Evolutionary conservation across 345 rosid genomes (phyloP), one percentile per base, ranked within the genome.

Genomic region (Mallotus nudiflorus): DNA sequence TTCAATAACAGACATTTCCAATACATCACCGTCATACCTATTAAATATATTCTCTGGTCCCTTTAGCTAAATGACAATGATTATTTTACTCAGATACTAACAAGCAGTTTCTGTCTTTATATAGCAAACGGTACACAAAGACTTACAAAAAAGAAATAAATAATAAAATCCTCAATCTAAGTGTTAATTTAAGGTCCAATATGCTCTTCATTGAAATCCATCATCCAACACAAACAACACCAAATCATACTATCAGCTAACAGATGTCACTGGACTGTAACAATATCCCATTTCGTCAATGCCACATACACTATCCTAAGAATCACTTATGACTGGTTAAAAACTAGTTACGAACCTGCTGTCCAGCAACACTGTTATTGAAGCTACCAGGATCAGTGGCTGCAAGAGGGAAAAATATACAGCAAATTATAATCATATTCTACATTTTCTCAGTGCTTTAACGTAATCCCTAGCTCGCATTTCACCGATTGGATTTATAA

Each of bases 341-440:
- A n/a, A 9, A 27, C 9, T 44, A 16, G 12, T 15, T 19, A 48
- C 77, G 19, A 75, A 93, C 97, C 97, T 93, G 93, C 65, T 91
- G 84, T 55, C 80, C 98, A 22, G 93, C 87, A 62, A 93, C 91
- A 70, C 96, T 93, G 62, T 91, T 93, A 74, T 93, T 93, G 78
- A 91, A 93, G 84, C 97, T 86, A 44, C 88, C 92, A 18, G 92
- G 84, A 85, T 91, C 98, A 80, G 87, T 69, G 66, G 76, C 97
- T 89, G 90, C 85, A 78, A 85, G 51, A 71, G n/a, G 49, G 58
- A 51, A 8, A 49, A 27, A 19, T n/a, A n/a, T n/a, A 44, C 24
- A 25, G 24, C 2, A 24, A 62, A 14, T 18, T 42, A 14, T 18
- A 63, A 63, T 45, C 37, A 33, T 5, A 25, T 6, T 25, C 22